These are phyloP conservation scores for Micromonas commoda DNA, from an alignment of 139 green algal genomes.

Conservation along the genomic window DNA sequence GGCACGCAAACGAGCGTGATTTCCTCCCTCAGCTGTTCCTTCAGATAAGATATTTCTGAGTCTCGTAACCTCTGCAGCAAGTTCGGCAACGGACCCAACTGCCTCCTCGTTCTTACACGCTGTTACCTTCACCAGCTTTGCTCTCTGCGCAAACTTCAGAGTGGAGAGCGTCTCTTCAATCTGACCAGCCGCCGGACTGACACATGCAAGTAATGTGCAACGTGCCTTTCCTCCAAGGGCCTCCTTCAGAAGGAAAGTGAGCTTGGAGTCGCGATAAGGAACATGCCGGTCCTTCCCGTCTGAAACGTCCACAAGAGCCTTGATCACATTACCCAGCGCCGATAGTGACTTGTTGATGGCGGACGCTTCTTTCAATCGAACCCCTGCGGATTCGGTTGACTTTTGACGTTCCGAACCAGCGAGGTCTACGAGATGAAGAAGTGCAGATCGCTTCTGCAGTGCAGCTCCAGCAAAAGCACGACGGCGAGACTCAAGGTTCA, in stretches of 20 bases:
- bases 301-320: slow-evolving; percentile 44
- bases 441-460: slow-evolving; percentile 28
- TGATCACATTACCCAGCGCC: slow-evolving; percentile 90
- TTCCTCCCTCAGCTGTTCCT: background rate
- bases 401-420: slow-evolving; percentile 77
- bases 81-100: slow-evolving; percentile 19
- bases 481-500: slow-evolving; percentile 62
- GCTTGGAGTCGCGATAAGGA: slow-evolving; percentile 90
- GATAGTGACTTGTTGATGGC: slow-evolving; percentile 95
- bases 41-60: slow-evolving; percentile 25
- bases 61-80: slow-evolving; percentile 37
- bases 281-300: slow-evolving; percentile 65
- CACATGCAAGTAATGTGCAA: slow-evolving; percentile 56
- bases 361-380: slow-evolving; percentile 83
- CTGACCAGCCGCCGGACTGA: slow-evolving; percentile 39
- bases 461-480: background rate
- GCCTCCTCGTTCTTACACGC: background rate
- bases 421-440: slow-evolving; percentile 53
- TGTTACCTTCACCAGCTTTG: slow-evolving; percentile 66
- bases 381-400: slow-evolving; percentile 60
- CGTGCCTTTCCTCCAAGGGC: slow-evolving; percentile 45
- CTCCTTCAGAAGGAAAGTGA: slow-evolving; percentile 91
- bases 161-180: slow-evolving; percentile 48
- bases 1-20: no score
- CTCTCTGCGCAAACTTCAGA: slow-evolving; percentile 55